phyloP scores from a whole-genome alignment of 2,329 filamentous ascomycete species.

The Alternaria sp. region DNA sequence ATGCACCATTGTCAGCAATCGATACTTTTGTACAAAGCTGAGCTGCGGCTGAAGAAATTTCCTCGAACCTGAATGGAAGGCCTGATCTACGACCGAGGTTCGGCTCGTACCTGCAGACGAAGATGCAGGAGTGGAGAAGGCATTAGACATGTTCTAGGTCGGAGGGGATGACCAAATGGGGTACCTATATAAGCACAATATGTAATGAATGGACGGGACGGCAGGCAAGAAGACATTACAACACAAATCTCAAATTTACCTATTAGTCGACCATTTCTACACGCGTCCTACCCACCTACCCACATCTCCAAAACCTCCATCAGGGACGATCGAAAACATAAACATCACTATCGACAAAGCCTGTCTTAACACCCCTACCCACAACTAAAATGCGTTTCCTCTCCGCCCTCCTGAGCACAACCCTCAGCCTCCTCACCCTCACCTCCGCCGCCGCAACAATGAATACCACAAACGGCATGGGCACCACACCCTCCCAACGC shows the following conservation, averaged over 20 bases:
- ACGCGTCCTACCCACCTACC: neutral
- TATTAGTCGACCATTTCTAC: neutral
- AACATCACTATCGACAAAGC: neutral
- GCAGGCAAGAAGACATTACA: neutral
- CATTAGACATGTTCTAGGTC: neutral
- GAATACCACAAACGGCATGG: constrained; percentile 32
- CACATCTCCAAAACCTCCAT: neutral
- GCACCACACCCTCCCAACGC: constrained; percentile 26
- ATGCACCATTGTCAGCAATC: neutral
- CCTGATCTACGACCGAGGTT: neutral
- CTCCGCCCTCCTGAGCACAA: neutral
- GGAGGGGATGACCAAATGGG: neutral
- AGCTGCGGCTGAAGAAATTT: neutral
- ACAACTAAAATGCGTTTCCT: neutral
- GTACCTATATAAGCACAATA: neutral
- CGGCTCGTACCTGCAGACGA: neutral
- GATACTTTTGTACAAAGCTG: neutral
- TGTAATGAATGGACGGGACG: neutral
- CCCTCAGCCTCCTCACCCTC: constrained; percentile 12
- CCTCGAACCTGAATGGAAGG: neutral
- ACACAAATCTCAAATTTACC: neutral
- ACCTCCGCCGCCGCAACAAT: constrained; percentile 19
- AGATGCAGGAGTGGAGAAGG: neutral
- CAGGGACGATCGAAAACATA: neutral
- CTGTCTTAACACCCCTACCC: neutral